phyloP scores from a whole-genome alignment of 179 eudicot species.

The Gypsophila paniculata region DNA sequence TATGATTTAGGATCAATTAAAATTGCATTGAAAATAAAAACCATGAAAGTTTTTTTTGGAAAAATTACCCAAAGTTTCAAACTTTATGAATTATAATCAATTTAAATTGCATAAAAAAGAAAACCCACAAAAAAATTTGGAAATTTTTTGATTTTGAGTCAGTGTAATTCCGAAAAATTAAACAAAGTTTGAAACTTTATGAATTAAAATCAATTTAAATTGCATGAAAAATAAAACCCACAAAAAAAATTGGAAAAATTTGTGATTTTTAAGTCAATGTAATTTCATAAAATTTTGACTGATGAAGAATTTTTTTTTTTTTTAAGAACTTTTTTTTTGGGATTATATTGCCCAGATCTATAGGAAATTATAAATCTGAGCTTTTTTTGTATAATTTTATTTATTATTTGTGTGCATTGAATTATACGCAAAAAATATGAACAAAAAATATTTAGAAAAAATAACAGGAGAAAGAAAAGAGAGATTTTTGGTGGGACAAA shows the following conservation, averaged over 20 bases:
- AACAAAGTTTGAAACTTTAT: conserved; percentile 12
- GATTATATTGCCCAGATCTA: conserved; percentile 21
- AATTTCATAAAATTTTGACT: conserved; percentile 21
- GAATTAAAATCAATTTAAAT: background rate
- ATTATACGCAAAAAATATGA: conserved; percentile 9
- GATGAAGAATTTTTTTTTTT: background rate
- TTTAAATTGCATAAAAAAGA: too few species aligned
- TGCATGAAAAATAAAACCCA: background rate
- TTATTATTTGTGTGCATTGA: background rate
- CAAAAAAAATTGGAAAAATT: background rate
- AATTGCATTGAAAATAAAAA: too few species aligned
- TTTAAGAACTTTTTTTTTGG: conserved; percentile 1
- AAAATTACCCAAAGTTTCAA: background rate
- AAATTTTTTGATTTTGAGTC: too few species aligned
- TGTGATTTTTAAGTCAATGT: conserved; percentile 13
- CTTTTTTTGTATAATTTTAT: background rate
- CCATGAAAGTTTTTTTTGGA: too few species aligned
- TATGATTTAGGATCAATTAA: too few species aligned
- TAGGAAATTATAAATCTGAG: background rate
- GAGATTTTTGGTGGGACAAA: conserved; percentile 11
- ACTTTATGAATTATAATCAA: background rate
- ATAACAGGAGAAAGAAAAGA: background rate
- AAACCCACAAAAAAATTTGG: background rate
- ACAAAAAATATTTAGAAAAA: background rate
- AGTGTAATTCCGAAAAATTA: background rate